A percentile compares a stretch with the other conserved stretches of the same genome.
phyloP scores from a whole-genome alignment of 192 early-diverging fungal species.

The Coemansia sp. region DNA sequence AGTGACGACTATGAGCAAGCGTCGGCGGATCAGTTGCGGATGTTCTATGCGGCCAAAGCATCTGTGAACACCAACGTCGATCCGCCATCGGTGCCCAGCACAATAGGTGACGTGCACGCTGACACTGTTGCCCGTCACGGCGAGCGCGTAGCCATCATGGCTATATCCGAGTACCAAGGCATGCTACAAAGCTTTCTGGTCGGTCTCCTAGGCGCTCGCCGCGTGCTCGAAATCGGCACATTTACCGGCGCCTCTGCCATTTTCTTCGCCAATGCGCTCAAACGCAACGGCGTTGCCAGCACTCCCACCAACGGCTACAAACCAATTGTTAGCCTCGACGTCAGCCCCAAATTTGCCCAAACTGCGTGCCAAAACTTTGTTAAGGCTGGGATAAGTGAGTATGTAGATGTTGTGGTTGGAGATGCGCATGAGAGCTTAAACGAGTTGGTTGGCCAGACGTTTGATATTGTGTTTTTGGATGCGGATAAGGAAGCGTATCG shows the following conservation, averaged over 20 bases:
- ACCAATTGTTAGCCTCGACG: constrained; percentile 57
- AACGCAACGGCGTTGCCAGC: constrained; percentile 34
- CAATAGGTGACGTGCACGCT: constrained; percentile 12
- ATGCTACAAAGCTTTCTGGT: constrained; percentile 56
- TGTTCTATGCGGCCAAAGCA: constrained; percentile 25
- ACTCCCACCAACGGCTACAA: constrained; percentile 7
- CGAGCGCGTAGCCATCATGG: constrained; percentile 33
- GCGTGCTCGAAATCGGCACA: constrained; percentile 66
- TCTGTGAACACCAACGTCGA: constrained; percentile 30
- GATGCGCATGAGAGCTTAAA: constrained; percentile 31
- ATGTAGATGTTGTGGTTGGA: constrained; percentile 49
- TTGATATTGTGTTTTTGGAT: constrained; percentile 69
- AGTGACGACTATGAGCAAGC: constrained; percentile 5
- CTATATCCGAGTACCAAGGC: constrained; percentile 55
- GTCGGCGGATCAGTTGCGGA: constrained; percentile 13
- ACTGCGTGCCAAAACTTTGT: constrained; percentile 52
- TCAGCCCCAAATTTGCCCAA: constrained; percentile 49
- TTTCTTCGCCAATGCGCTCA: constrained; percentile 67
- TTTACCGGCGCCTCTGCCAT: constrained; percentile 68
- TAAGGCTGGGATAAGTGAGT: constrained; percentile 28
- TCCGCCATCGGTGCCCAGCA: constrained; percentile 24
- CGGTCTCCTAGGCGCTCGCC: constrained; percentile 51
- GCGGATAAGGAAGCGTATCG: constrained; percentile 72
- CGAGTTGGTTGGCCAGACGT: constrained; percentile 45
- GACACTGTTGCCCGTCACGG: constrained; percentile 13